A percentile compares a stretch with the other conserved stretches of the same genome.
phyloP scores from a whole-genome alignment of 2,329 filamentous ascomycete genomes.

The Calonectria multiphialidica region DNA sequence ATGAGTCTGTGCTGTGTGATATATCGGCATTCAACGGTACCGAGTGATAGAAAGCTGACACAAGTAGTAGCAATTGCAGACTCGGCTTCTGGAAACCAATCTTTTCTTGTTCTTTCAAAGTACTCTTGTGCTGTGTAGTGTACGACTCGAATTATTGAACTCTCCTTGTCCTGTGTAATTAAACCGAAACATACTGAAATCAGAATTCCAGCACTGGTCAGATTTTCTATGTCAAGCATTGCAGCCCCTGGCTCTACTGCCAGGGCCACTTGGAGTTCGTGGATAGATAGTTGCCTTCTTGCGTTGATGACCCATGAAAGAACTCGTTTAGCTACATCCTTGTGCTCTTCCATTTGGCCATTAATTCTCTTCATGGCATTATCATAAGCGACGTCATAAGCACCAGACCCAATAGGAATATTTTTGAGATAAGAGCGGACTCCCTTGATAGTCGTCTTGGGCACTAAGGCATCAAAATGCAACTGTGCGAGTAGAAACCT shows the following conservation, averaged over 20 bases:
- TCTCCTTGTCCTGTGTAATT: background rate
- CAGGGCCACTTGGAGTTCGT: background rate
- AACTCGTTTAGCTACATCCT: background rate
- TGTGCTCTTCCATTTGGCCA: background rate
- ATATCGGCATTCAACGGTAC: constrained; percentile 33
- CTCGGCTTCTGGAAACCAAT: constrained; percentile 49
- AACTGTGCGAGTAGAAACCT: background rate
- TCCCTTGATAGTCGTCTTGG: background rate
- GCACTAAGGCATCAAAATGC: background rate
- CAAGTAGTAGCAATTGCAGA: constrained; percentile 46
- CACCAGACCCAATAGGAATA: background rate
- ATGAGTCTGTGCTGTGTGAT: too few relatives aligned
- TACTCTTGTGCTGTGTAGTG: background rate
- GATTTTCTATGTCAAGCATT: background rate
- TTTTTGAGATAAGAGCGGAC: background rate
- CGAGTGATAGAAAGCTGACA: constrained; percentile 51
- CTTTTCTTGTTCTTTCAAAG: background rate
- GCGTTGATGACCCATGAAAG: background rate
- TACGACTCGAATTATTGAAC: background rate
- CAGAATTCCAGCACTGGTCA: background rate
- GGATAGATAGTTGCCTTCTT: background rate
- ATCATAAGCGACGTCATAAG: background rate
- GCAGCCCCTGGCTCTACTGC: background rate
- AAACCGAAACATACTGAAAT: background rate
- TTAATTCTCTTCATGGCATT: background rate